Evolutionary conservation across 2,329 filamentous ascomycete species (phyloP).

Genomic region (Diplocarpon rosae): DNA sequence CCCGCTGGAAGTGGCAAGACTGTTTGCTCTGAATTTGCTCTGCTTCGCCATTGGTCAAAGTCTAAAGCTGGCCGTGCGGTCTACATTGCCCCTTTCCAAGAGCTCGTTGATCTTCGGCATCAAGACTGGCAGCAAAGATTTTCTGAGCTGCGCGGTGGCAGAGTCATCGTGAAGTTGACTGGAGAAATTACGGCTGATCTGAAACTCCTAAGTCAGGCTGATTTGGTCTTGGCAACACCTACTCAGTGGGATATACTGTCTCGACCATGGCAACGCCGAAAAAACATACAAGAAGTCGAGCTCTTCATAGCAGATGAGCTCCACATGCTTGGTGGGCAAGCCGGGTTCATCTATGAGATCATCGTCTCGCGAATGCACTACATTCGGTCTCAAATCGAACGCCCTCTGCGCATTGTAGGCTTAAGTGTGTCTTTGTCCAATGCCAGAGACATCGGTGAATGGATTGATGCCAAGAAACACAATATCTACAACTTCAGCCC

Average conservation of each 20-base stretch:
- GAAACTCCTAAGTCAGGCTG: conserved; percentile 75
- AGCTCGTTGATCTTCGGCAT: conserved; percentile 71
- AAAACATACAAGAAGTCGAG: conserved; percentile 84
- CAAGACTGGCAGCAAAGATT: conserved; percentile 81
- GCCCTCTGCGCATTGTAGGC: conserved; percentile 75
- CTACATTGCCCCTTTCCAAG: conserved; percentile 90
- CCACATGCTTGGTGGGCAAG: conserved; percentile 78
- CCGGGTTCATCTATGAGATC: conserved; percentile 87
- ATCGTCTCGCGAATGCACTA: conserved; percentile 98
- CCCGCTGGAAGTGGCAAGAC: conserved; percentile 94
- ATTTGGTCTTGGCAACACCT: conserved; percentile 86
- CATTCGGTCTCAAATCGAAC: conserved; percentile 79
- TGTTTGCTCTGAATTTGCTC: conserved; percentile 86
- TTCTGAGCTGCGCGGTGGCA: conserved; percentile 62
- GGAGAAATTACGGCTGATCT: conserved; percentile 88
- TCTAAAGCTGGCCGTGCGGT: conserved; percentile 66
- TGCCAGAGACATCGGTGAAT: conserved; percentile 87
- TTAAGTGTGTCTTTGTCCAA: conserved; percentile 88
- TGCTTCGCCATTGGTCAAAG: conserved; percentile 78
- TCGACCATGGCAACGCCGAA: conserved; percentile 89
- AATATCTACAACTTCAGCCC: conserved; percentile 99
- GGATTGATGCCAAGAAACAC: conserved; percentile 96
- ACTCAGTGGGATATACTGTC: conserved; percentile 94
- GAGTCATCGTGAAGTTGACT: conserved; percentile 83
- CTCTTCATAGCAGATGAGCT: conserved; percentile 93